Evolutionary conservation across 106 monocot genomes (phyloP).

Genomic region (Platanthera zijinensis): DNA sequence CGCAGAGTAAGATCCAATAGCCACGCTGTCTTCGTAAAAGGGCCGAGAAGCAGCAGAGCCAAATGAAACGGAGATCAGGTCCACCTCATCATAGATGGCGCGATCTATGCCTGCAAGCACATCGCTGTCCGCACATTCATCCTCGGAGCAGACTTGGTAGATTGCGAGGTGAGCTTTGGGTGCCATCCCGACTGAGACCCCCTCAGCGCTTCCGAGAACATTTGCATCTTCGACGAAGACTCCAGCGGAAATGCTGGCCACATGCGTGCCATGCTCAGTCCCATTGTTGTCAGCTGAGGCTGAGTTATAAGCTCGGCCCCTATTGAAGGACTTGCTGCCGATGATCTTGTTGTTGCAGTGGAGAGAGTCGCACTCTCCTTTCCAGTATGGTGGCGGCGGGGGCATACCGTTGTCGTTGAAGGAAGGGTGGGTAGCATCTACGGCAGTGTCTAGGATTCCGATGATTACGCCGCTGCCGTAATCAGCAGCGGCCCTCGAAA

Average conservation of each 20-base stretch:
- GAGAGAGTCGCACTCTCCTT: conserved; percentile 18
- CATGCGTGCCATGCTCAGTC: conserved; percentile 37
- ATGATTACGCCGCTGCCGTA: conserved; percentile 50
- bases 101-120: conserved; percentile 21
- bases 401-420: conserved; percentile 34
- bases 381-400: conserved; percentile 33
- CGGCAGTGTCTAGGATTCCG: conserved; percentile 40
- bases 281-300: not conserved
- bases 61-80: conserved; percentile 18
- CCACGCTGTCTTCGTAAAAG: conserved; percentile 6
- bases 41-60: not conserved
- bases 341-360: conserved; percentile 37
- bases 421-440: conserved; percentile 24
- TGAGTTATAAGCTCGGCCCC: not conserved
- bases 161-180: conserved; percentile 21
- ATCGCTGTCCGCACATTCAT: not conserved
- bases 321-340: conserved; percentile 7
- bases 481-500: conserved; percentile 2
- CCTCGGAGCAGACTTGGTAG: conserved; percentile 21
- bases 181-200: conserved; percentile 17
- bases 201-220: conserved; percentile 7
- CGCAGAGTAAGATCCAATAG: conserved; percentile 18
- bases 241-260: conserved; percentile 32
- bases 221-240: conserved; percentile 16
- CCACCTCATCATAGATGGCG: conserved; percentile 24